Conservation (phyloP, 345 rosid genomes). For the Chamaenerion angustifolium region DNA sequence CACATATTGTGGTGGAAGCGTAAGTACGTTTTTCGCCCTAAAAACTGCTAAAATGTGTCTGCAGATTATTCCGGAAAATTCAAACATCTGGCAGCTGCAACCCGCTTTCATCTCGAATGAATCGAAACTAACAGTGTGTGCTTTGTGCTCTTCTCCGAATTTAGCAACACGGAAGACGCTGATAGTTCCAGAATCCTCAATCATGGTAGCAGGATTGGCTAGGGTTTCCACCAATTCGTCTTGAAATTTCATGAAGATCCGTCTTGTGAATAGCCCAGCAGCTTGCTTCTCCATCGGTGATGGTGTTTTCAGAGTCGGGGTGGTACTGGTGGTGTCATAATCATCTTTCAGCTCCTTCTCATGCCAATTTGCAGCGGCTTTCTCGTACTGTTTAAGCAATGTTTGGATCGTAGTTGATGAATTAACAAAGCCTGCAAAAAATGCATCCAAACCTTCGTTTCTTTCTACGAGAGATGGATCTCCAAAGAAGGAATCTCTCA, state of each 20-base stretch:
- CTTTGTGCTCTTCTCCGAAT: slow-evolving; percentile 50
- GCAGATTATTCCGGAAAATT: slow-evolving; percentile 63
- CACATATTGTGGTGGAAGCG: slow-evolving; percentile 54
- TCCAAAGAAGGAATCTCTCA: slow-evolving; percentile 51
- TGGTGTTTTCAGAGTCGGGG: slow-evolving; percentile 46
- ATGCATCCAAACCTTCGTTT: slow-evolving; percentile 24
- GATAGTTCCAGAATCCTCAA: slow-evolving; percentile 38
- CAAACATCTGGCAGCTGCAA: slow-evolving; percentile 82
- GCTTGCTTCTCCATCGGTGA: slow-evolving; percentile 87
- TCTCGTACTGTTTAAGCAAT: slow-evolving; percentile 49
- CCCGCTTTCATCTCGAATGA: slow-evolving; percentile 53
- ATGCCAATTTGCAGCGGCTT: slow-evolving; percentile 49
- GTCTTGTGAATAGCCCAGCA: slow-evolving; percentile 48
- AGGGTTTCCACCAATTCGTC: slow-evolving; percentile 70
- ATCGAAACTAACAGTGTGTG: slow-evolving; percentile 44
- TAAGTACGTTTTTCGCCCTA: slow-evolving; percentile 53
- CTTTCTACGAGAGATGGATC: slow-evolving; percentile 27
- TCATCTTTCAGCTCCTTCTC: slow-evolving; percentile 72
- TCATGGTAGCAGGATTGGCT: slow-evolving; percentile 46
- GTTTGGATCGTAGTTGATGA: slow-evolving; percentile 41
- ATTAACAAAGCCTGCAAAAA: slow-evolving; percentile 49
- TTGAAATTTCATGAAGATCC: slow-evolving; percentile 55
- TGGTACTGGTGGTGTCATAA: slow-evolving; percentile 40
- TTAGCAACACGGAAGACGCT: slow-evolving; percentile 52
- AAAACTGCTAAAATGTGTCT: slow-evolving; percentile 66